These are phyloP conservation scores for Potentilla sterilis DNA, from an alignment of 306 rosid species.

Conservation along the genomic window DNA sequence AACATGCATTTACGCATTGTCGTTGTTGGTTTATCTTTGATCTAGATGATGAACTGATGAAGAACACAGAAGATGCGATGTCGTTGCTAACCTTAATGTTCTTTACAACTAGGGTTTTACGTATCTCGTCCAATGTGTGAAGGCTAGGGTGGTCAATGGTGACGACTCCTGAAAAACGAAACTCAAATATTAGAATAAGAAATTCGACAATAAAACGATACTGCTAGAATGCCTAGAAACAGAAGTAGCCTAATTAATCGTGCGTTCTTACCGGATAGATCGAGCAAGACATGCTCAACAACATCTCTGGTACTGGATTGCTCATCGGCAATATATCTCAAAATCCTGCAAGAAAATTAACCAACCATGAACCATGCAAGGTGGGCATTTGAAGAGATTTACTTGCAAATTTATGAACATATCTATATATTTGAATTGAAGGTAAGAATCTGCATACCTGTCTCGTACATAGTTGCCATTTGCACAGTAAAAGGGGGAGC, in stretches of 20 bases:
- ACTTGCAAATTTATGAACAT: background rate
- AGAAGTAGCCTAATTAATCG: background rate
- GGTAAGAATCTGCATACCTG: constrained; percentile 40
- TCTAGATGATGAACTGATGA: background rate
- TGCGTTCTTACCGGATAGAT: constrained; percentile 53
- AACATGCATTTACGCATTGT: too few species aligned
- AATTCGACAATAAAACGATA: background rate
- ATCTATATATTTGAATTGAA: background rate
- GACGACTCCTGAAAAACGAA: constrained; percentile 56
- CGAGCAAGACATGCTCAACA: constrained; percentile 59
- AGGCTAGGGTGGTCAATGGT: constrained; percentile 72
- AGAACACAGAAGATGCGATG: background rate
- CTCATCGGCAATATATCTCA: constrained; percentile 68
- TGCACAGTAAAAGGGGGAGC: constrained; percentile 88
- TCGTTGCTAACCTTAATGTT: constrained; percentile 47
- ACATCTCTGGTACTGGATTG: constrained; percentile 16
- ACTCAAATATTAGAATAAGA: background rate
- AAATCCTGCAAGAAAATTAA: constrained; percentile 41
- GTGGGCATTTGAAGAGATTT: background rate
- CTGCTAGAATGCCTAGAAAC: background rate
- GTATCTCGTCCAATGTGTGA: constrained; percentile 52
- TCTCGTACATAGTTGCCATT: constrained; percentile 64
- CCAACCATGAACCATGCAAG: constrained; percentile 10
- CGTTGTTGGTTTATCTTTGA: background rate
- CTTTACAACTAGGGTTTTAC: constrained; percentile 36